These are phyloP conservation scores for Penicillium concentricum DNA, from an alignment of 2,329 filamentous ascomycete species.

Conservation along the genomic window DNA sequence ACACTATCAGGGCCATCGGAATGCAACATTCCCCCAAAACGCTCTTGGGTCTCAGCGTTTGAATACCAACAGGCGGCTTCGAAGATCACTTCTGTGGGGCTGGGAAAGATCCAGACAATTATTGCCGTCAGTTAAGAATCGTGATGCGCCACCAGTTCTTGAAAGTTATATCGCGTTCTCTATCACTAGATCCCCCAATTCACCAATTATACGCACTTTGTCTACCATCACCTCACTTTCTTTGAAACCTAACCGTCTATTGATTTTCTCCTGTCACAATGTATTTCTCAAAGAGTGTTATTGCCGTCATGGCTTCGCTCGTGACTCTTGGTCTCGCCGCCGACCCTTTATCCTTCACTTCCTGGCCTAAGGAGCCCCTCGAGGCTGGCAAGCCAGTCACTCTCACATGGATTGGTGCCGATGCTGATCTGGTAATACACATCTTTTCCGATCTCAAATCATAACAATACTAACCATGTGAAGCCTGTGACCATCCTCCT, in stretches of 20 bases:
- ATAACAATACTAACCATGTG: conserved; percentile 13
- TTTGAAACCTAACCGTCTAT: conserved; percentile 9
- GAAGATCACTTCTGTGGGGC: conserved; percentile 9
- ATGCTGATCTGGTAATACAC: conserved; percentile 33
- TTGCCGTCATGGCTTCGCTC: conserved; percentile 46
- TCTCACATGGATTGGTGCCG: conserved; percentile 49
- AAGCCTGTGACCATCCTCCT: conserved; percentile 57
- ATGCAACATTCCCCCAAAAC: conserved; percentile 23
- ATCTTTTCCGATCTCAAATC: background rate
- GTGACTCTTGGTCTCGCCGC: conserved; percentile 49
- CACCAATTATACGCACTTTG: background rate
- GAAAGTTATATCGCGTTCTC: conserved; percentile 4
- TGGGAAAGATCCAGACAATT: background rate
- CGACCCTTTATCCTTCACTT: conserved; percentile 51
- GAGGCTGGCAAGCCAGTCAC: conserved; percentile 50
- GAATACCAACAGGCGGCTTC: conserved; percentile 13
- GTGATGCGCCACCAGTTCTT: conserved; percentile 14
- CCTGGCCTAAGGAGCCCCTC: conserved; percentile 47
- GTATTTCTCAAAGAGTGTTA: conserved; percentile 51
- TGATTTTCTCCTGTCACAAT: conserved; percentile 38
- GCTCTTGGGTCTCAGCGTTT: conserved; percentile 10
- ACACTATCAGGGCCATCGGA: conserved; percentile 10
- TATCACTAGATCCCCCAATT: background rate
- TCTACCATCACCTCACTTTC: conserved; percentile 10
- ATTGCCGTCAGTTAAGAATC: conserved; percentile 19